These are phyloP conservation scores for Colletotrichum agaves DNA, from an alignment of 2,329 filamentous ascomycete genomes.

Conservation along the genomic window DNA sequence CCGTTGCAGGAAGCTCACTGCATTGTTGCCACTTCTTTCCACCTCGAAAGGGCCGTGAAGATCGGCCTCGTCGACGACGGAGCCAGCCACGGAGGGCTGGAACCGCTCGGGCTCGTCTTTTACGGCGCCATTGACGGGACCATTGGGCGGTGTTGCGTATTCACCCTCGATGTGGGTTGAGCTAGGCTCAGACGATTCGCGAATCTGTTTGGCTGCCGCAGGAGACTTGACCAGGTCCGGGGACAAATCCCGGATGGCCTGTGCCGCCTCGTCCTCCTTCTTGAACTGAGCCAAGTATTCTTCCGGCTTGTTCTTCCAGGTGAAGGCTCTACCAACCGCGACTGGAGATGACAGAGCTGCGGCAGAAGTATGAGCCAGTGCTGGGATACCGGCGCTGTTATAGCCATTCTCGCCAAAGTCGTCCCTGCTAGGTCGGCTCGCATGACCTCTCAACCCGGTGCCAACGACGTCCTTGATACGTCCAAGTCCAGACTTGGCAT, in stretches of 20 bases:
- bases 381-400: slow-evolving; percentile 47
- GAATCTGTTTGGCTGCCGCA: neutral
- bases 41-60: slow-evolving; percentile 64
- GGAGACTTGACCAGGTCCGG: slow-evolving; percentile 15
- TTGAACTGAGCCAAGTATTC: slow-evolving; percentile 58
- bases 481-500: slow-evolving; percentile 84
- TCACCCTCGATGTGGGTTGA: slow-evolving; percentile 24
- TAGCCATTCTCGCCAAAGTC: slow-evolving; percentile 56
- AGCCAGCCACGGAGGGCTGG: slow-evolving; percentile 65
- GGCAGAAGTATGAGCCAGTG: slow-evolving; percentile 50
- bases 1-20: slow-evolving; percentile 65
- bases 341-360: slow-evolving; percentile 47
- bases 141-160: slow-evolving; percentile 17
- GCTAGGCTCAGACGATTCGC: slow-evolving; percentile 16
- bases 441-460: slow-evolving; percentile 63
- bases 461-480: slow-evolving; percentile 89
- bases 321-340: slow-evolving; percentile 63
- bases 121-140: slow-evolving; percentile 10
- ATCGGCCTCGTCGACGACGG: slow-evolving; percentile 68
- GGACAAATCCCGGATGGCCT: slow-evolving; percentile 17
- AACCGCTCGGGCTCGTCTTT: slow-evolving; percentile 30
- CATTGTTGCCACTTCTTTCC: slow-evolving; percentile 56
- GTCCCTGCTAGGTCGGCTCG: slow-evolving; percentile 66
- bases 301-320: slow-evolving; percentile 72
- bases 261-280: slow-evolving; percentile 30